phyloP scores from a whole-genome alignment of 2,329 filamentous ascomycete species.

The Fusarium pseudocircinatum region DNA sequence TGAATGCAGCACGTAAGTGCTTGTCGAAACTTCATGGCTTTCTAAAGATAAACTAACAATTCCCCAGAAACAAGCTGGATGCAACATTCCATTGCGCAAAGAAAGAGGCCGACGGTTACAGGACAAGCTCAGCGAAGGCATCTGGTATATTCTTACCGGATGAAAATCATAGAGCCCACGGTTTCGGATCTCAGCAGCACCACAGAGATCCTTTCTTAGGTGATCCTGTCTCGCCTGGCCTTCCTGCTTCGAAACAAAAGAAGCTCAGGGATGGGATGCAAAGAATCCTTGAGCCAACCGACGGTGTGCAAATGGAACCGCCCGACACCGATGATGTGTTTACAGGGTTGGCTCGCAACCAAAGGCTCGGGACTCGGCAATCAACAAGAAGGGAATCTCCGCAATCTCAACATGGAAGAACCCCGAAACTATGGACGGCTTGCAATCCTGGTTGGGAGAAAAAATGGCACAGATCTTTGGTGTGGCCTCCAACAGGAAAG shows the following conservation, averaged over 20 bases:
- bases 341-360: constrained; percentile 8
- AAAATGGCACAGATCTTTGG: constrained; percentile 66
- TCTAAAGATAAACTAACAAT: constrained; percentile 4
- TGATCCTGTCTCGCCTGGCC: constrained; percentile 1
- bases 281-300: background rate
- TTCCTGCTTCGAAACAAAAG: background rate
- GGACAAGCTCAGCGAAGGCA: background rate
- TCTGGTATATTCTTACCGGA: background rate
- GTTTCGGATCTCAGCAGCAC: background rate
- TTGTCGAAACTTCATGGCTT: background rate
- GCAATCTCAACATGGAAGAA: constrained; percentile 11
- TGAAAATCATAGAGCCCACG: background rate
- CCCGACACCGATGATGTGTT: background rate
- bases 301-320: background rate
- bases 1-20: constrained; percentile 26
- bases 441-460: constrained; percentile 61
- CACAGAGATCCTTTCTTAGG: constrained; percentile 16
- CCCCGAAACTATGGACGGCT: constrained; percentile 58
- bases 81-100: constrained; percentile 5
- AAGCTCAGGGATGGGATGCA: constrained; percentile 45
- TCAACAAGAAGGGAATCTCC: constrained; percentile 38
- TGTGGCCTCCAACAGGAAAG: constrained; percentile 67
- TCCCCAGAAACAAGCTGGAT: constrained; percentile 21
- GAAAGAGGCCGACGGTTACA: background rate
- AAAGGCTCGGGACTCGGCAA: constrained; percentile 37